Conservation (phyloP, 106 monocot species). For the Vanilla planifolia region DNA sequence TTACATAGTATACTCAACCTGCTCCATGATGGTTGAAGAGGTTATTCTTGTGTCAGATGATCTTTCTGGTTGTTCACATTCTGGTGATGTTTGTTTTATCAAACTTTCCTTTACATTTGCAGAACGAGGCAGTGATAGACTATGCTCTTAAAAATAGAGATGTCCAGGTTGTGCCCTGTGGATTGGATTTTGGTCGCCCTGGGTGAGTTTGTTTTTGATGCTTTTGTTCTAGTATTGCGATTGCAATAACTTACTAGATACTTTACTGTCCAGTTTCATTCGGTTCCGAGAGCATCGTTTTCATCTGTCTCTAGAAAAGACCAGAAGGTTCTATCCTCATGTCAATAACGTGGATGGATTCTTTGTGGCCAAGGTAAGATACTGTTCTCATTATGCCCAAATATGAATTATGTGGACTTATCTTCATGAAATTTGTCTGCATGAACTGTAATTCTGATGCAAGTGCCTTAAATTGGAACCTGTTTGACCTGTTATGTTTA, state of each 20-base stretch:
- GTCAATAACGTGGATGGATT: conserved; percentile 99
- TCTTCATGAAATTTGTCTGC: background rate
- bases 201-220: conserved; percentile 43
- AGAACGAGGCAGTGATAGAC: conserved; percentile 96
- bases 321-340: conserved; percentile 97
- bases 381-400: background rate
- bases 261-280: conserved; percentile 49
- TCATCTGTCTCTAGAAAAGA: conserved; percentile 88
- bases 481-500: too few species aligned
- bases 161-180: conserved; percentile 88
- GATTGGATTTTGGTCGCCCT: conserved; percentile 89
- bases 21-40: conserved; percentile 88
- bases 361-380: conserved; percentile 90
- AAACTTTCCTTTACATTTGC: conserved; percentile 8
- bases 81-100: background rate
- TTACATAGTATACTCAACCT: conserved; percentile 95
- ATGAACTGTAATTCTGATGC: too few species aligned
- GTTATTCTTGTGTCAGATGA: conserved; percentile 20
- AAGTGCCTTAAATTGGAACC: too few species aligned
- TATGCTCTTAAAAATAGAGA: conserved; percentile 93
- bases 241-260: background rate
- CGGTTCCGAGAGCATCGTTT: conserved; percentile 88
- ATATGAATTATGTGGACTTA: background rate
- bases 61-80: background rate
- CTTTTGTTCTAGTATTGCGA: background rate